A percentile compares a stretch with the other conserved stretches of the same genome.
phyloP scores from a whole-genome alignment of 768 basidiomycete species.

The Hygrocybe punicea region DNA sequence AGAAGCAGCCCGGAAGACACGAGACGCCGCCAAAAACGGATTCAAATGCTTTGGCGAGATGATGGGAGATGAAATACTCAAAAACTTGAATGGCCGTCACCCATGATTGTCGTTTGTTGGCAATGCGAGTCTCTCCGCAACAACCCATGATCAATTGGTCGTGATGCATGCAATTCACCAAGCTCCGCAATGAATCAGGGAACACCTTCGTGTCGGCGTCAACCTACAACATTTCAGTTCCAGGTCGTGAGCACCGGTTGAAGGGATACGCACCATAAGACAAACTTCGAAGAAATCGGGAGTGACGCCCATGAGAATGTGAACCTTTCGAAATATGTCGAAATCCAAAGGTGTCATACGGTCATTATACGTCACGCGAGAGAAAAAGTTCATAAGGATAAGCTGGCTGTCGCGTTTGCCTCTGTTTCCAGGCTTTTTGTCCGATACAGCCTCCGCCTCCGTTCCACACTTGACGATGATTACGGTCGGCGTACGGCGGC shows the following conservation, averaged over 20 bases:
- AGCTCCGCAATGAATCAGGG: conserved; percentile 80
- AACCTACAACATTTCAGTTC: conserved; percentile 53
- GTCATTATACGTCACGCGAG: conserved; percentile 97
- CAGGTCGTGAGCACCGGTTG: neutral
- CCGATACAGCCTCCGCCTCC: conserved; percentile 72
- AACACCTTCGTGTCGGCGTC: conserved; percentile 98
- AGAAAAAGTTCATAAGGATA: conserved; percentile 99
- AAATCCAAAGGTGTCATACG: conserved; percentile 97
- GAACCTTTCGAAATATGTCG: conserved; percentile 95
- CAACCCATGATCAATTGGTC: conserved; percentile 99
- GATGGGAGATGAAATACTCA: conserved; percentile 99
- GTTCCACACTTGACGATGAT: conserved; percentile 96
- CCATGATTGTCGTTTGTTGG: conserved; percentile 98
- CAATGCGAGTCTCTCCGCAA: conserved; percentile 97
- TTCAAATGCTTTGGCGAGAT: conserved; percentile 97
- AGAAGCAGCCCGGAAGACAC: conserved; percentile 99
- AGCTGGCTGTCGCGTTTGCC: conserved; percentile 99
- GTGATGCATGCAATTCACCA: conserved; percentile 98
- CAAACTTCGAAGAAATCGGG: conserved; percentile 98
- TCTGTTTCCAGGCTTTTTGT: conserved; percentile 95
- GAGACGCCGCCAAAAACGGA: conserved; percentile 99
- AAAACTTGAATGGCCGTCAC: conserved; percentile 98
- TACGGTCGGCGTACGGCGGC: conserved; percentile 89
- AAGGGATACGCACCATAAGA: conserved; percentile 74
- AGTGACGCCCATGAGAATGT: conserved; percentile 96